Evolutionary conservation across 129 eudicot genomes (phyloP).

Genomic region (Artemisia tridentata): DNA sequence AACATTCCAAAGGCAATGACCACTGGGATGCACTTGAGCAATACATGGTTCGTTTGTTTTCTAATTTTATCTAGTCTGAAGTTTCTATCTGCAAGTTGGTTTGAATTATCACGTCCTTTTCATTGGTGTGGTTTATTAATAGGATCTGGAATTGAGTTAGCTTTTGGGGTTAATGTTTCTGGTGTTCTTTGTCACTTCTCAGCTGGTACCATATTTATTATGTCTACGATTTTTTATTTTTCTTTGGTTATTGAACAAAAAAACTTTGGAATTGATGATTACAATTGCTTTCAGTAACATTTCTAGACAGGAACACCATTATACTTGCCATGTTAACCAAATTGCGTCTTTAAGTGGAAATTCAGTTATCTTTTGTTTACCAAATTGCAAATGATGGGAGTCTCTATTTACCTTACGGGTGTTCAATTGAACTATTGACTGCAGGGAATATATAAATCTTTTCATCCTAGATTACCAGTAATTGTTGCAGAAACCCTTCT

Average conservation of each 20-base stretch:
- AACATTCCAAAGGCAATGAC: conserved; percentile 51
- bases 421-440: conserved; percentile 6
- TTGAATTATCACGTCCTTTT: not conserved
- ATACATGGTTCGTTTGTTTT: conserved; percentile 66
- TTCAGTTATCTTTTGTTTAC: not conserved
- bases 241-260: too few species aligned
- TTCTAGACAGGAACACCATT: not conserved
- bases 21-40: conserved; percentile 90
- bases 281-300: too few species aligned
- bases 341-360: not conserved
- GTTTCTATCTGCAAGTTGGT: not conserved
- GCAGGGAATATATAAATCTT: conserved; percentile 78
- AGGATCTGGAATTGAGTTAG: not conserved
- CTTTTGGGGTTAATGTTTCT: too few species aligned
- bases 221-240: too few species aligned
- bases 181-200: too few species aligned
- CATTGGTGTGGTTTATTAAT: not conserved
- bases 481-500: conserved; percentile 91
- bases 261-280: too few species aligned
- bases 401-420: not conserved
- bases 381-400: not conserved
- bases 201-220: too few species aligned
- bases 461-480: conserved; percentile 85
- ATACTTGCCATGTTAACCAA: not conserved
- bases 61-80: not conserved